Conservation (phyloP, 176 grass and related monocot species). For the Bolboschoenus planiculmis region DNA sequence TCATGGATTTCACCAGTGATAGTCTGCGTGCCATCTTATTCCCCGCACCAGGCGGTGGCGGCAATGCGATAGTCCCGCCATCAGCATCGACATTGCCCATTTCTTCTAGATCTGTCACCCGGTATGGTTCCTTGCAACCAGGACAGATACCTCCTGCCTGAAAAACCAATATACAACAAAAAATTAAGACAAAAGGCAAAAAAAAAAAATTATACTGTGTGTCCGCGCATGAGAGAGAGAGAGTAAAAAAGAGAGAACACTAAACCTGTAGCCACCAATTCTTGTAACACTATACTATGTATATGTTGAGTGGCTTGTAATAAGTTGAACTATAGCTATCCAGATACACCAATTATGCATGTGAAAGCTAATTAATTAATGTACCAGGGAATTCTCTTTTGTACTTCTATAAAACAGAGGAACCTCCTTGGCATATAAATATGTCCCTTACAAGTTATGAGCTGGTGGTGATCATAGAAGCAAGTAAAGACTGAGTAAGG, state of each 20-base stretch:
- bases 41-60: conserved; percentile 36
- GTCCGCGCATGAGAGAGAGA: background rate
- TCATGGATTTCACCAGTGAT: conserved; percentile 64
- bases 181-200: background rate
- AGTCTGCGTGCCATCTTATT: conserved; percentile 78
- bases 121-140: conserved; percentile 83
- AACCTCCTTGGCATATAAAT: background rate
- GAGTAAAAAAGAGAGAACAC: background rate
- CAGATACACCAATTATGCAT: background rate
- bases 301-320: too few relatives aligned
- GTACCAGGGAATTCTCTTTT: background rate
- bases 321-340: too few relatives aligned
- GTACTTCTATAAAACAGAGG: background rate
- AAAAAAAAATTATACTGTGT: background rate
- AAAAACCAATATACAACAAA: background rate
- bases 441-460: background rate
- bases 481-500: conserved; percentile 8
- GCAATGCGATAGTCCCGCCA: conserved; percentile 34
- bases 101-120: conserved; percentile 77
- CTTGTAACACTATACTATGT: background rate
- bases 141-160: conserved; percentile 54
- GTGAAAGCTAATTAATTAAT: conserved; percentile 1
- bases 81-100: background rate
- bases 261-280: background rate
- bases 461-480: conserved; percentile 1